Evolutionary conservation across 805 yeast species (phyloP).

Genomic region (Candida tibetensis): DNA sequence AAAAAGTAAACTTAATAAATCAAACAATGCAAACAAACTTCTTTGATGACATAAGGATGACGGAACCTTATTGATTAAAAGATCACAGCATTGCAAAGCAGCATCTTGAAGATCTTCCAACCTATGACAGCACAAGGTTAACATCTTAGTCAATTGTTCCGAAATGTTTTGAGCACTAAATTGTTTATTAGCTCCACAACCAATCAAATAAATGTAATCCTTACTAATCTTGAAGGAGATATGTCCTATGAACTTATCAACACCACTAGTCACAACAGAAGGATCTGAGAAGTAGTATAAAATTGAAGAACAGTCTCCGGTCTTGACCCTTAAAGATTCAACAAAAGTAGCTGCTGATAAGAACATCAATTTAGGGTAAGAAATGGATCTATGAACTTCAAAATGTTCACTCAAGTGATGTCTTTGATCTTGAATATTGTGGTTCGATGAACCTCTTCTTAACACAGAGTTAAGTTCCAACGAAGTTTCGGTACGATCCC

Average conservation of each 20-base stretch:
- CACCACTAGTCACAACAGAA: constrained; percentile 62
- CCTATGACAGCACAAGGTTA: constrained; percentile 76
- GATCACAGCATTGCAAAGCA: constrained; percentile 74
- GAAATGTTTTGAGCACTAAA: constrained; percentile 60
- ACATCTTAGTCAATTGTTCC: constrained; percentile 62
- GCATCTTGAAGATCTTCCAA: constrained; percentile 69
- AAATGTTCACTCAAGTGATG: constrained; percentile 52
- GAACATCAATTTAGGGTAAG: constrained; percentile 82
- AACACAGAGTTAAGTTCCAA: constrained; percentile 88
- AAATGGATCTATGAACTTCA: constrained; percentile 50
- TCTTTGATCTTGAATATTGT: constrained; percentile 73
- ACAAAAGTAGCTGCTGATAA: constrained; percentile 76
- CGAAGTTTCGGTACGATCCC: constrained; percentile 82
- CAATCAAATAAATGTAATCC: constrained; percentile 53
- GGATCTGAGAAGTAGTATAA: constrained; percentile 85
- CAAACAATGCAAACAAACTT: constrained; percentile 76
- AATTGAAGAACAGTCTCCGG: constrained; percentile 79
- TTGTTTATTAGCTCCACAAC: constrained; percentile 50
- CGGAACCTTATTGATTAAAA: constrained; percentile 64
- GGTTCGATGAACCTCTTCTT: constrained; percentile 83
- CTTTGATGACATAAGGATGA: constrained; percentile 72
- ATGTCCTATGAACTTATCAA: constrained; percentile 64
- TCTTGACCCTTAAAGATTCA: constrained; percentile 72
- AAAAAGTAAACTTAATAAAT: constrained; percentile 72
- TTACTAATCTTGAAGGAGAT: constrained; percentile 60